Percentiles rank a stretch among this genome's conserved stretches.
These are phyloP conservation scores for Penicillium psychrosexuale DNA, from an alignment of 2,329 filamentous ascomycete species.

Conservation along the genomic window DNA sequence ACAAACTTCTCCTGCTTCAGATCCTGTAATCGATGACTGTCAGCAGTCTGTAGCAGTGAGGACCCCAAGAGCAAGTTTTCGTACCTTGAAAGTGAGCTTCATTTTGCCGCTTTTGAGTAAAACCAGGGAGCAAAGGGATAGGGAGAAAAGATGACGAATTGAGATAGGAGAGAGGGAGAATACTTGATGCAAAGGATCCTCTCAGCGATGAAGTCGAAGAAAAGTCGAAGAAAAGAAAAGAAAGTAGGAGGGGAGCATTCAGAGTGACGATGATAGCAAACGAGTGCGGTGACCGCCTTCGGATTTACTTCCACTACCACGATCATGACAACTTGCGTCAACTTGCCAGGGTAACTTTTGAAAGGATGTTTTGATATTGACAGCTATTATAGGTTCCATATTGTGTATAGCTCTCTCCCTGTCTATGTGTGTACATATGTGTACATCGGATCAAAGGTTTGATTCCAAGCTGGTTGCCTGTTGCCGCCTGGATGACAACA, in stretches of 20 bases:
- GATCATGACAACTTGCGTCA: neutral
- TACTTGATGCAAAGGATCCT: constrained; percentile 6
- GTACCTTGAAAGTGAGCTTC: constrained; percentile 71
- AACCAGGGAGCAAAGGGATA: constrained; percentile 26
- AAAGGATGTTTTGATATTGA: neutral
- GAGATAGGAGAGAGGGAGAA: neutral
- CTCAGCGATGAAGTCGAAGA: constrained; percentile 12
- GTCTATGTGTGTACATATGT: neutral
- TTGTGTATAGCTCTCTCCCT: neutral
- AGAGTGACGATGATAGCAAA: constrained; percentile 12
- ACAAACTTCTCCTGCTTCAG: constrained; percentile 98
- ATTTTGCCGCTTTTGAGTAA: constrained; percentile 48
- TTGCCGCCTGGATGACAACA: constrained; percentile 2
- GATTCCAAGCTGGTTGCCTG: neutral
- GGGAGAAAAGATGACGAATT: constrained; percentile 8
- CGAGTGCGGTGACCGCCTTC: constrained; percentile 11
- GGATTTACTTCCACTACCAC: neutral
- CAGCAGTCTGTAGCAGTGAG: constrained; percentile 15
- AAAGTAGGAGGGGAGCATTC: constrained; percentile 15
- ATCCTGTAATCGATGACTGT: constrained; percentile 58
- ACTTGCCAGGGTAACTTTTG: neutral
- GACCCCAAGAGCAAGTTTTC: constrained; percentile 23
- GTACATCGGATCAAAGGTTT: neutral
- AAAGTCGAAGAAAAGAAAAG: constrained; percentile 27
- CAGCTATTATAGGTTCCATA: neutral